Evolutionary conservation across 768 basidiomycete species (phyloP).

Genomic region (Amanita exitialis): DNA sequence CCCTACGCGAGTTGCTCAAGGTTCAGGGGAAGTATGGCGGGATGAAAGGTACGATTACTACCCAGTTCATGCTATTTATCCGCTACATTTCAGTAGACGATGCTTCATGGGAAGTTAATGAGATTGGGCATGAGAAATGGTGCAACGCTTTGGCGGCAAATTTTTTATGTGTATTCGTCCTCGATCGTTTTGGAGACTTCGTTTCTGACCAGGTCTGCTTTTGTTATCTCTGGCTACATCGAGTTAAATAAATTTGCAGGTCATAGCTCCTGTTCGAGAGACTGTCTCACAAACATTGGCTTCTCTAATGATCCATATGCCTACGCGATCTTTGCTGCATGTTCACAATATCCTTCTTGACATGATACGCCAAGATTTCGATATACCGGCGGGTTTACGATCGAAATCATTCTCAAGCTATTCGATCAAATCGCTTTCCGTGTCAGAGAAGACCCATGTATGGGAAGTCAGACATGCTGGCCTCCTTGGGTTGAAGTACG

Average conservation of each 20-base stretch:
- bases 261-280: slow-evolving; percentile 94
- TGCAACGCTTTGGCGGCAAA: slow-evolving; percentile 82
- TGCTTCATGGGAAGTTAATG: slow-evolving; percentile 45
- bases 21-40: slow-evolving; percentile 76
- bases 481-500: slow-evolving; percentile 92
- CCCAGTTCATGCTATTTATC: background rate
- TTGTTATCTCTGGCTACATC: background rate
- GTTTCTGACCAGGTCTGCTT: slow-evolving; percentile 71
- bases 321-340: slow-evolving; percentile 62
- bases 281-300: slow-evolving; percentile 93
- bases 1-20: slow-evolving; percentile 80
- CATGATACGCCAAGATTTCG: slow-evolving; percentile 90
- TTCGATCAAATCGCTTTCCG: slow-evolving; percentile 17
- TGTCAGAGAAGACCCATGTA: slow-evolving; percentile 48
- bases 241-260: slow-evolving; percentile 22
- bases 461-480: slow-evolving; percentile 99
- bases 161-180: slow-evolving; percentile 80
- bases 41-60: slow-evolving; percentile 50
- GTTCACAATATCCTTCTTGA: slow-evolving; percentile 79
- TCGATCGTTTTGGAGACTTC: slow-evolving; percentile 98
- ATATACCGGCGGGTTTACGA: slow-evolving; percentile 22
- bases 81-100: slow-evolving; percentile 30
- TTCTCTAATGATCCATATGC: slow-evolving; percentile 82
- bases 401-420: background rate
- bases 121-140: slow-evolving; percentile 70